phyloP scores from a whole-genome alignment of 1,284 basidiomycete species.

The Trichosporon faecale region DNA sequence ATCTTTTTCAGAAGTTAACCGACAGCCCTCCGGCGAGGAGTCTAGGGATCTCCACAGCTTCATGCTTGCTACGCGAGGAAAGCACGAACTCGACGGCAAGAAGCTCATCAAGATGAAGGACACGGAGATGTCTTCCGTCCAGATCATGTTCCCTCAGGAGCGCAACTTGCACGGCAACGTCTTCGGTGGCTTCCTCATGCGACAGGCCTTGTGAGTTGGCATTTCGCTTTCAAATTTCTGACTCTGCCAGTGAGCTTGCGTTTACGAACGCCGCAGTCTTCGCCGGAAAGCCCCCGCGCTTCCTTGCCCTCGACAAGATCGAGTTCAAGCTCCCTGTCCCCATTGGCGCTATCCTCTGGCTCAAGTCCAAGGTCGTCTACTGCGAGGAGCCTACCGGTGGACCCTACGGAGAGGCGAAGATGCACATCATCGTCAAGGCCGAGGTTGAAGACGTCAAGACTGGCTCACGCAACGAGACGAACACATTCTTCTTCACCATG shows the following conservation, averaged over 20 bases:
- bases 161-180: slow-evolving; percentile 78
- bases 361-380: slow-evolving; percentile 62
- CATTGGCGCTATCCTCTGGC: slow-evolving; percentile 71
- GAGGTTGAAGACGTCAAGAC: slow-evolving; percentile 71
- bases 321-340: slow-evolving; percentile 75
- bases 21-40: slow-evolving; percentile 62
- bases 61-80: slow-evolving; percentile 58
- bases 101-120: slow-evolving; percentile 46
- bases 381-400: slow-evolving; percentile 40
- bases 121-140: slow-evolving; percentile 40
- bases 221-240: not conserved
- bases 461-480: slow-evolving; percentile 55
- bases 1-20: not conserved
- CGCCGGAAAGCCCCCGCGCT: slow-evolving; percentile 64
- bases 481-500: slow-evolving; percentile 55
- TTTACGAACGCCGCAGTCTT: slow-evolving; percentile 71
- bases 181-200: slow-evolving; percentile 67
- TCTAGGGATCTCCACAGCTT: slow-evolving; percentile 65
- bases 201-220: slow-evolving; percentile 55
- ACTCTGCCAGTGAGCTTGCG: slow-evolving; percentile 58
- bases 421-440: slow-evolving; percentile 71
- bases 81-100: slow-evolving; percentile 36
- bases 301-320: slow-evolving; percentile 73
- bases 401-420: slow-evolving; percentile 38
- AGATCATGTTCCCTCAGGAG: slow-evolving; percentile 78